These are phyloP conservation scores for Calophaca sinica DNA, from an alignment of 306 rosid species.

Conservation along the genomic window DNA sequence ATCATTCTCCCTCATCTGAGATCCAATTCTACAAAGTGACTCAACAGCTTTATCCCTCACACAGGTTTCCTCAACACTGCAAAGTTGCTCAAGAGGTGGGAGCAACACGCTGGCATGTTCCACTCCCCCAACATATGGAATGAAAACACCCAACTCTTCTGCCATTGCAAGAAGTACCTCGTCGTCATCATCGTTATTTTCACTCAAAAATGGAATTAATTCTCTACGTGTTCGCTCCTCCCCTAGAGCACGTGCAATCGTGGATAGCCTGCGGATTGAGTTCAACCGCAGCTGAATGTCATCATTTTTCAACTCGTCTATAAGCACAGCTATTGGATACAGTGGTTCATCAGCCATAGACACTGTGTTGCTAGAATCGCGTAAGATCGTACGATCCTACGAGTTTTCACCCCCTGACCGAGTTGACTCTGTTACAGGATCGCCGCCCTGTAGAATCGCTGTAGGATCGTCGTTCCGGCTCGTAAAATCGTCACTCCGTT, in stretches of 20 bases:
- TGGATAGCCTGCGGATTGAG: slow-evolving; percentile 95
- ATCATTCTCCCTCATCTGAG: slow-evolving; percentile 95
- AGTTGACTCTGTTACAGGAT: not conserved
- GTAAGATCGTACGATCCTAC: no score
- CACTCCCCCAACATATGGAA: slow-evolving; percentile 96
- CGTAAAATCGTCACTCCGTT: no score
- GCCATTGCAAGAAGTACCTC: slow-evolving; percentile 99
- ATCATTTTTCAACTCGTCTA: slow-evolving; percentile 94
- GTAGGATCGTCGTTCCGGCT: no score
- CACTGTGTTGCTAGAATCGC: slow-evolving; percentile 41
- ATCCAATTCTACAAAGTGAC: slow-evolving; percentile 90
- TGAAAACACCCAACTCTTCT: slow-evolving; percentile 93
- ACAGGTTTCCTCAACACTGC: slow-evolving; percentile 96
- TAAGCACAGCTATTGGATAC: slow-evolving; percentile 96
- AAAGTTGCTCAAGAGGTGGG: slow-evolving; percentile 85
- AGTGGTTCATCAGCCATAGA: slow-evolving; percentile 82
- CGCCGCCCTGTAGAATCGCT: no score
- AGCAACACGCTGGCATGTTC: slow-evolving; percentile 88
- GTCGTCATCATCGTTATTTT: slow-evolving; percentile 92
- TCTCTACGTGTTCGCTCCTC: slow-evolving; percentile 95
- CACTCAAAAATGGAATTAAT: slow-evolving; percentile 86
- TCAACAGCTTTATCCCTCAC: slow-evolving; percentile 97
- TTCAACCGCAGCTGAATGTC: slow-evolving; percentile 92
- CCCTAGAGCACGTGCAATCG: slow-evolving; percentile 97
- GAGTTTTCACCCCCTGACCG: no score